Conservation (phyloP, 805 yeast genomes). For the Kodamaea hsintzibuensis region DNA sequence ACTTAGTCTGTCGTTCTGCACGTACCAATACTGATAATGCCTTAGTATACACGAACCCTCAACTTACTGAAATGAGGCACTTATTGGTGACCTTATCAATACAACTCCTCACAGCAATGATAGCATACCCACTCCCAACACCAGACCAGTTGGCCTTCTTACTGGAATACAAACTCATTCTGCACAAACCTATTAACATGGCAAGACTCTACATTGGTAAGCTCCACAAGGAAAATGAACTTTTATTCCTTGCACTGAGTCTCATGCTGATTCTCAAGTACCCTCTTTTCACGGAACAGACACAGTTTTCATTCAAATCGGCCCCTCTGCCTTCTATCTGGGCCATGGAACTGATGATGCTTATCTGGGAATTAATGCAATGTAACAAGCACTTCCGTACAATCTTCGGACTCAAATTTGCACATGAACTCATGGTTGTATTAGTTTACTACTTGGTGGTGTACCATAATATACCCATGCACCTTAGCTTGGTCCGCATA, state of each 20-base stretch:
- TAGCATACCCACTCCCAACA: constrained; percentile 63
- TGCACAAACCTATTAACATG: constrained; percentile 32
- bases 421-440: constrained; percentile 54
- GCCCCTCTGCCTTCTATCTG: constrained; percentile 37
- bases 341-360: constrained; percentile 58
- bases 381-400: constrained; percentile 62
- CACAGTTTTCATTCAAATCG: constrained; percentile 9
- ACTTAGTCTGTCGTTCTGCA: constrained; percentile 57
- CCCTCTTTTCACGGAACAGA: constrained; percentile 29
- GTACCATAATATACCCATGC: constrained; percentile 37
- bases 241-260: constrained; percentile 48
- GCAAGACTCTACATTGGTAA: constrained; percentile 54
- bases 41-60: constrained; percentile 29
- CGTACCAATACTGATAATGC: constrained; percentile 41
- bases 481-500: constrained; percentile 47
- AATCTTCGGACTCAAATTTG: constrained; percentile 37
- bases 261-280: constrained; percentile 48
- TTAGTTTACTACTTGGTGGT: constrained; percentile 59
- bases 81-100: constrained; percentile 54
- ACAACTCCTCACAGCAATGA: constrained; percentile 61
- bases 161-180: not conserved
- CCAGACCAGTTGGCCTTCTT: constrained; percentile 27
- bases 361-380: constrained; percentile 77
- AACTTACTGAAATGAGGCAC: constrained; percentile 44
- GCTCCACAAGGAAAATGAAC: constrained; percentile 53